Conservation (phyloP, 768 basidiomycete genomes). For the Trametes punicea region DNA sequence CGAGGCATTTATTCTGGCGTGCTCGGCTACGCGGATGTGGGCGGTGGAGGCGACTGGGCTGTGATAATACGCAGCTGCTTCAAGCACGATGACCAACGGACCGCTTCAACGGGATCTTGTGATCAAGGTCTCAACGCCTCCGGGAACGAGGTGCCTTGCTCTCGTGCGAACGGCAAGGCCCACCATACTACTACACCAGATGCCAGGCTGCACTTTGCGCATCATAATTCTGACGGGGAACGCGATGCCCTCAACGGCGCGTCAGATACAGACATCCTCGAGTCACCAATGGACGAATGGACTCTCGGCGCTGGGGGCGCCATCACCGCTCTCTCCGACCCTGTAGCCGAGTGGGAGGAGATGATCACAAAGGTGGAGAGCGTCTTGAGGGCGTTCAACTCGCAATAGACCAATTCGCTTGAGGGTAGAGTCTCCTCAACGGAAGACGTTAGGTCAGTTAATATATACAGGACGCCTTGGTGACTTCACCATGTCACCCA, state of each 20-base stretch:
- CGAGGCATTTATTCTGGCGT: constrained; percentile 89
- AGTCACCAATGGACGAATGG: constrained; percentile 52
- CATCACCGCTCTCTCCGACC: constrained; percentile 88
- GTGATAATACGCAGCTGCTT: constrained; percentile 93
- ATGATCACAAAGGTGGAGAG: constrained; percentile 85
- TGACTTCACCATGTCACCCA: constrained; percentile 20
- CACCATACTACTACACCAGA: too few species aligned
- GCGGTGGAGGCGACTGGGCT: constrained; percentile 89
- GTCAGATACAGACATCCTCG: not conserved
- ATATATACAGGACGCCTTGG: not conserved
- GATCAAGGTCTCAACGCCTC: too few species aligned
- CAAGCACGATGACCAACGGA: constrained; percentile 50
- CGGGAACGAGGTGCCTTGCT: too few species aligned
- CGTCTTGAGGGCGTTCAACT: constrained; percentile 60
- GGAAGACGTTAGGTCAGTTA: not conserved
- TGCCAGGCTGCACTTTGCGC: too few species aligned
- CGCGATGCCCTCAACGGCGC: not conserved
- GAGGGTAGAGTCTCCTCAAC: not conserved
- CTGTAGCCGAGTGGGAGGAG: constrained; percentile 90
- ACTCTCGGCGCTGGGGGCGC: constrained; percentile 91
- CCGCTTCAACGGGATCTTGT: constrained; percentile 5
- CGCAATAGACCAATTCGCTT: too few species aligned
- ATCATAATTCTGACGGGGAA: not conserved
- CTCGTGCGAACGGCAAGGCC: too few species aligned
- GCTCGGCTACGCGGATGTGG: constrained; percentile 88